Base-by-base conservation (phyloP, 2,329 filamentous ascomycete species). In the Aspergillus unguis region DNA sequence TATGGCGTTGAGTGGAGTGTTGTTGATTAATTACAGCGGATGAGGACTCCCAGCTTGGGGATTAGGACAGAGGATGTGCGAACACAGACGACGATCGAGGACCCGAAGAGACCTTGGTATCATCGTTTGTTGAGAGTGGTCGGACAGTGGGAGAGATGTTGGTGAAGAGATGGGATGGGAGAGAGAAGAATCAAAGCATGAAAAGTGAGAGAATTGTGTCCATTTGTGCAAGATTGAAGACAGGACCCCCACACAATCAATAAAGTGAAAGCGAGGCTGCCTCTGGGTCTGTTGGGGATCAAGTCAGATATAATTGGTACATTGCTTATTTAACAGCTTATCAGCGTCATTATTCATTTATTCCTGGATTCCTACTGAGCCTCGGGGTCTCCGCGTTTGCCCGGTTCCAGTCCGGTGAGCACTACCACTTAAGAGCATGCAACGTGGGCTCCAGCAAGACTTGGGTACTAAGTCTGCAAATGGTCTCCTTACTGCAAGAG, bases 41-140 rank as follows among this genome's bases (percentile, higher is more conserved):
- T 63, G 59, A 62, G 62, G 58, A 58, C 55, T 64, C 64, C 65
- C 66, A 52, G 52, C 44, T 41, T 61, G 62, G 63, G 65, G 64
- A 58, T 58, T 60, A 62, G 67, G 61, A 64, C 53, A 50, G 56
- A 53, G 51, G 36, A 54, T 62, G 66, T 68, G 67, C 65, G 65
- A 67, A 66, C 66, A 70, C 67, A 60, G 54, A 60, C 49, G 58
- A 61, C 53, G 58, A 60, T 56, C 54, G 42, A 53, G 27, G 48
- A 48, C 53, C 41, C 50, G 38, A 11, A 54, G 28, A 38, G 52
- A 63, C 53, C 45, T 48, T 53, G 38, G 59, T 53, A 64, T 59
- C 68, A 71, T 70, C 57, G 57, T 66, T 60, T 55, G 59, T 35
- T 44, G 54, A 47, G 33, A 11, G 36, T 31, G 40, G 40, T 44